phyloP scores from a whole-genome alignment of 495 filamentous ascomycete species.

The Penicillium alfredii region DNA sequence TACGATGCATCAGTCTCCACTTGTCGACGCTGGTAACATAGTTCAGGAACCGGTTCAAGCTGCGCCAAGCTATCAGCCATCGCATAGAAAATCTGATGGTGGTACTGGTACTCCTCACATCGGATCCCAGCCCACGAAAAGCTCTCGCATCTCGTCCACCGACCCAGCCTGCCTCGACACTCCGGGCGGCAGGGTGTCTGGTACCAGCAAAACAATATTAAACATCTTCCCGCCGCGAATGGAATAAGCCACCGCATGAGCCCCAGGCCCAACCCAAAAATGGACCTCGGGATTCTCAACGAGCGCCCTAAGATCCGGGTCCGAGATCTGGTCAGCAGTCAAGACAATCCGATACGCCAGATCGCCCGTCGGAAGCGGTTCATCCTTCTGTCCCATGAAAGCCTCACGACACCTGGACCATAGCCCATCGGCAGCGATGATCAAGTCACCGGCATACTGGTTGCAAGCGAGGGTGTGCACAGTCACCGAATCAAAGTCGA shows the following conservation, averaged over 20 bases:
- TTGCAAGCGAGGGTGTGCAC: slow-evolving; percentile 23
- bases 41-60: slow-evolving; percentile 29
- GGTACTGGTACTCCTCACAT: slow-evolving; percentile 21
- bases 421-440: slow-evolving; percentile 56
- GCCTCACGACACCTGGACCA: slow-evolving; percentile 46
- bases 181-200: slow-evolving; percentile 58
- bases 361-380: slow-evolving; percentile 56
- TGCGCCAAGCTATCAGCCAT: slow-evolving; percentile 12
- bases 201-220: slow-evolving; percentile 64
- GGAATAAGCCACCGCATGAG: slow-evolving; percentile 62
- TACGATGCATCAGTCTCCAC: slow-evolving; percentile 61
- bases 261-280: slow-evolving; percentile 64
- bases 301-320: slow-evolving; percentile 45
- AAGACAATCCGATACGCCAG: slow-evolving; percentile 67
- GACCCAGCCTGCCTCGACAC: slow-evolving; percentile 49
- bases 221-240: slow-evolving; percentile 55
- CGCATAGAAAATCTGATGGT: background rate
- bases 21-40: slow-evolving; percentile 43
- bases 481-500: slow-evolving; percentile 32
- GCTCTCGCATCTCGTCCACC: slow-evolving; percentile 58
- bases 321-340: slow-evolving; percentile 34
- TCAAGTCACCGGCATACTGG: slow-evolving; percentile 42
- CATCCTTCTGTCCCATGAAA: slow-evolving; percentile 38
- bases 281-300: slow-evolving; percentile 53
- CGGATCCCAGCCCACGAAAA: slow-evolving; percentile 57